Evolutionary conservation across 2,329 filamentous ascomycete species (phyloP).

Genomic region (Elsinoe arachidis): DNA sequence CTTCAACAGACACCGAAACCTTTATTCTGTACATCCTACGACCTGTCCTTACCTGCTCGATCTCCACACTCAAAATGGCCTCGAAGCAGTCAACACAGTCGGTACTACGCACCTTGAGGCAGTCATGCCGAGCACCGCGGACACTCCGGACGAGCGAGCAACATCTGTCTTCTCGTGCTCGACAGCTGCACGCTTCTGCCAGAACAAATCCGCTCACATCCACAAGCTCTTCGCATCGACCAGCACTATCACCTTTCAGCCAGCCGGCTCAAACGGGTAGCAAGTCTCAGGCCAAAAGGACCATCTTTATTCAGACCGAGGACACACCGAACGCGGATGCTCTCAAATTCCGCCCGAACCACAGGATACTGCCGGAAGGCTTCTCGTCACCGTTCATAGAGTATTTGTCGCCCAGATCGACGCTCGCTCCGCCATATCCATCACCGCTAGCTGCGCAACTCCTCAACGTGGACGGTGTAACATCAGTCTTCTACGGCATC

Average conservation of each 20-base stretch:
- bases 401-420: constrained; percentile 81
- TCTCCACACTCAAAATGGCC: not conserved
- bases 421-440: constrained; percentile 78
- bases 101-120: not conserved
- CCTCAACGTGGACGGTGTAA: constrained; percentile 91
- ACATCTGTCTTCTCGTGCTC: not conserved
- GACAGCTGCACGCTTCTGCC: not conserved
- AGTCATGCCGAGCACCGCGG: not conserved
- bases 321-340: constrained; percentile 88
- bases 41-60: not conserved
- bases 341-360: constrained; percentile 90
- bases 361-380: constrained; percentile 67
- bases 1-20: not conserved
- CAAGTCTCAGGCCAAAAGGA: constrained; percentile 41
- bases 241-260: constrained; percentile 19
- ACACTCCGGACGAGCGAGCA: not conserved
- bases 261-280: constrained; percentile 17
- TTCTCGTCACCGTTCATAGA: constrained; percentile 75
- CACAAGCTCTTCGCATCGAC: constrained; percentile 19
- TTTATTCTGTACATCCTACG: not conserved
- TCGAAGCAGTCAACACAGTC: not conserved
- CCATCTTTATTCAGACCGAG: constrained; percentile 97
- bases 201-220: constrained; percentile 18
- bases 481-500: constrained; percentile 82
- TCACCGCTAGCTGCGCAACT: constrained; percentile 85